Evolutionary conservation across 768 basidiomycete species (phyloP), one percentile per base, ranked within the genome.

Genomic region (Phylloporus sp.): DNA sequence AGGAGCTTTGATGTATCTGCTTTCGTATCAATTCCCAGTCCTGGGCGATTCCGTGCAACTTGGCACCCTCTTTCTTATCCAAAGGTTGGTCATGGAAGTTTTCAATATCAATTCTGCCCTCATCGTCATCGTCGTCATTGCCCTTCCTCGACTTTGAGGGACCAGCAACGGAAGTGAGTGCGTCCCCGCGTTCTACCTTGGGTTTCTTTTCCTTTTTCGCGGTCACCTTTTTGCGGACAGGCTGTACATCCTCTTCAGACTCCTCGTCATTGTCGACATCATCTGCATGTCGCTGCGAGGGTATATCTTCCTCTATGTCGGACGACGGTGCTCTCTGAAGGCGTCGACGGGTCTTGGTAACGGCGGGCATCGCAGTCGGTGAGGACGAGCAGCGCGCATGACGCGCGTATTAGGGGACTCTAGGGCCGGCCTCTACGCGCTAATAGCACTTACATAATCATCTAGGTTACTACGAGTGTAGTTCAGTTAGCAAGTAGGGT

Each of bases 41-140:
- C 2, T 72, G 64, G 0, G 80, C 68, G 39, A 88, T 71, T 12
- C 85, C 84, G 9, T 73, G 70, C 27, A 90, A 65, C 61, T 78
- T 84, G 27, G 63, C 53, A 28, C 73, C 70, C 41, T 86, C 81
- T 10, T 71, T 70, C 59, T 68, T 77, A 48, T 76, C 72, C 45
- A 92, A 67, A 16, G 90, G 86, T 53, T 88, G 85, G 65, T 89
- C 79, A 6, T 60, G 69, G 55, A 91, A 84, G 61, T 80, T 77
- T 31, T 75, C 70, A 24, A 84, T 76, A 53, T 88, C 81, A 46
- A 89, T 84, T 18, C 69, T 67, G 13, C 24, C 26, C 16, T 43
- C 77, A 42, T 80, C 78, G 0, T 79, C 76, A 4, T 68, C 69
- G 1, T 77, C 76, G 0, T 76, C 76, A 5, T 61, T 66, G 3